Base-by-base conservation (phyloP, 352 stramenopile genomes). In the Globisporangium abappressorium region DNA sequence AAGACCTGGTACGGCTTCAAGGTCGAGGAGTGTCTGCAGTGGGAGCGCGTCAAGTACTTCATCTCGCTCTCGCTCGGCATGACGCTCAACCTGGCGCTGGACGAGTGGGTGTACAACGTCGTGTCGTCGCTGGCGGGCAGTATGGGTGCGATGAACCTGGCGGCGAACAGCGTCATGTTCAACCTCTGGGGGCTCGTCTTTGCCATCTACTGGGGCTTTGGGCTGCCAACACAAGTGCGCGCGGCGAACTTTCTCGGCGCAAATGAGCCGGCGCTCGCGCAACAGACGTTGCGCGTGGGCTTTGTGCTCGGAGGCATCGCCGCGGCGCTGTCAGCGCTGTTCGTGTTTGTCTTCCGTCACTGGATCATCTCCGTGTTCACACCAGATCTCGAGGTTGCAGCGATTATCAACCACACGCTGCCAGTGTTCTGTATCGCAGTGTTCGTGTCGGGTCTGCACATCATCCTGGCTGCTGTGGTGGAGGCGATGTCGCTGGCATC, bases 121-220 rank as follows among this genome's bases (percentile, higher is more conserved):
- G 79, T 92, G 30, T 88, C 82, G 28, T 87, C 80, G n/a, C 68
- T 95, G 22, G 87, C 87, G 18, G 85, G 79, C 20, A 83, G 66
- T 33, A 75, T 93, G 26, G 85, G 85, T 0, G 73, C 87, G 3
- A 71, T 79, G 57, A 81, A 91, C 41, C 63, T 95, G 9, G 86
- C 87, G 1, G 87, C 85, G 22, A 93, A 93, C 78, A 91, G 81
- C 65, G 87, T 95, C 47, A 74, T 95, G 47, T 93, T 89, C 69
- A 92, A 88, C 65, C 73, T 95, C 38, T 95, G 87, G 85, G 84
- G 84, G 0, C 80, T 95, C 51, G 82, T 95, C 66, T 95, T 91
- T 47, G 85, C 78, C 14, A 68, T 95, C n/a, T 94, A 91, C 64
- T 94, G 87, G 87, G 87, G 87, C 64, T 92, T 94, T 71, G 87